Evolutionary conservation across 2,329 filamentous ascomycete genomes (phyloP), one percentile per base, ranked within the genome.

Genomic region (Dactylellina parvicollis): DNA sequence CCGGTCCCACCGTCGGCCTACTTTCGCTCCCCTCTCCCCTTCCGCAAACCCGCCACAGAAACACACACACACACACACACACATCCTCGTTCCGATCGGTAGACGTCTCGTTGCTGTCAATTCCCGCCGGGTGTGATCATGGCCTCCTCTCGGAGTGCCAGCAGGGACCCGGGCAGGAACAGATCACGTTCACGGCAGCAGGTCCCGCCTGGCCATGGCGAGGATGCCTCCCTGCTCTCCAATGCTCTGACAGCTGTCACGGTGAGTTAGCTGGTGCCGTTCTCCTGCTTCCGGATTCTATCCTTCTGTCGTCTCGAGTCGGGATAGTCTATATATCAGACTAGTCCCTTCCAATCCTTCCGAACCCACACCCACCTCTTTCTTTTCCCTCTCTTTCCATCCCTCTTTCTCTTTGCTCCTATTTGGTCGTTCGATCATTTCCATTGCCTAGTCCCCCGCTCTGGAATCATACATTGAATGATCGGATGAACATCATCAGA

Each of bases 351-450:
- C 42, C 7, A 4, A 10, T 34, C 32, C 20, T 52, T 52, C 47
- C 47, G 16, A 52, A 34, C 55, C 40, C 59, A 46, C 59, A 56
- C 46, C 60, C 62, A 65, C 40, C 69, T 66, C 65, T 75, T 71
- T 67, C 75, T 74, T 59, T 60, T 54, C 61, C 64, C 69, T 75
- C 75, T 70, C 61, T 62, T 71, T 55, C 59, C 75, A 60, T 66
- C 69, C 64, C 59, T 75, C 60, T 60, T 75, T 49, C 30, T 56
- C 18, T 47, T 47, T 44, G 2, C 30, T 42, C 30, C 38, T 3
- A 47, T 42, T 20, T 49, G 54, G 54, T 75, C 54, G 42, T 76
- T 44, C 28, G 38, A n/a, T 47, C 47, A 44, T 4, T 9, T 52
- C 42, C 36, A 30, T 57, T 30, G 34, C 24, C 34, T 56, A n/a